Base-by-base conservation (phyloP, 2,329 filamentous ascomycete species). In the Colletotrichum limetticola region DNA sequence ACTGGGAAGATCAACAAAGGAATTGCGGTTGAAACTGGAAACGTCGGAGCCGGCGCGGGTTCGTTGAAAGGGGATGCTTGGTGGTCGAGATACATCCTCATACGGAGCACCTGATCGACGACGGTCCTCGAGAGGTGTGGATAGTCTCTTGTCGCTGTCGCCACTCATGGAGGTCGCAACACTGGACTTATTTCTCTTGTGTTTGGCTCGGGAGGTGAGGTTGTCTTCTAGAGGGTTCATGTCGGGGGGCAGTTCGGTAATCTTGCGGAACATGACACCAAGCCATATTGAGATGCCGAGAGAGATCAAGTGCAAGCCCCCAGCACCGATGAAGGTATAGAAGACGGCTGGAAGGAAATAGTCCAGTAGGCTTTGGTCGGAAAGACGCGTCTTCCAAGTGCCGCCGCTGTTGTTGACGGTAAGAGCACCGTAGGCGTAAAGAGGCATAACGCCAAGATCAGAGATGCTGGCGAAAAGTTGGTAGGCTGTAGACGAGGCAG, bases 171-270 rank as follows among this genome's bases (percentile, higher is more conserved):
- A 79, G 2, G 86, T 89, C 4, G 85, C 83, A 32, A 90, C 78
- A 1, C 88, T 90, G 1, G 88, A 89, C 81, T 89, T 90, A 81
- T 94, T 95, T 79, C 93, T 91, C 86, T 95, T 95, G 83, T 97
- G 95, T 79, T 83, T 86, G 70, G 83, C 85, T 28, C 92, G 90
- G 12, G 94, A 91, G 1, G 95, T 98, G 71, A 97, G 85, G 78
- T 96, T 92, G 76, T 94, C 91, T 80, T 98, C 95, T 16, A 98
- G 87, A 1, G 96, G 96, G 80, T 98, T 98, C 93, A 98, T 95
- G 79, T 98, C 96, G 0, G 96, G 95, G 6, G 96, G 96, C 80
- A 98, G 88, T 24, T 88, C 86, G 5, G 91, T 87, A 78, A 98
- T 98, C 79, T 93, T 93, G 53, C 92, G 90, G 89, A 98, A 98